phyloP scores from a whole-genome alignment of 73 alveolate species.

The Tetrahymena elliotti region DNA sequence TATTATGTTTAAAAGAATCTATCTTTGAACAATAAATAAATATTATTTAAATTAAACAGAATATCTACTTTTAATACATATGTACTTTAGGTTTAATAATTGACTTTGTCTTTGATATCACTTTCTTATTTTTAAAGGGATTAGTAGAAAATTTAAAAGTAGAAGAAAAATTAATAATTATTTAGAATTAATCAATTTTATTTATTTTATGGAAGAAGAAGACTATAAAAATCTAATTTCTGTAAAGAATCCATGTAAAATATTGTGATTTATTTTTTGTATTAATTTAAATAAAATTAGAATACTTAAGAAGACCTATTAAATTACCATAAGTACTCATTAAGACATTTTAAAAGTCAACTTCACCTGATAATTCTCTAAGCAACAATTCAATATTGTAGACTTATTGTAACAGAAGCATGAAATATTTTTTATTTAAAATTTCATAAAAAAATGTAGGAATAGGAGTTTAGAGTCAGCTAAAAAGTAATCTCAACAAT shows the following conservation, averaged over 20 bases:
- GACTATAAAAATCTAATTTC: neutral
- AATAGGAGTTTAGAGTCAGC: neutral
- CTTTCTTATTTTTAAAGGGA: neutral
- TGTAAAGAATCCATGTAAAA: neutral
- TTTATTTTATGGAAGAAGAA: neutral
- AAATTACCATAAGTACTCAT: neutral
- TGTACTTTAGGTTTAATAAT: neutral
- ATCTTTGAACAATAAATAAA: no score
- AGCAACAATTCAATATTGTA: neutral
- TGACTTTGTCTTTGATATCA: no score
- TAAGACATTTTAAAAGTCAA: neutral
- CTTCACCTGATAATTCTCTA: neutral
- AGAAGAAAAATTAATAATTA: neutral
- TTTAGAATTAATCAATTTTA: neutral
- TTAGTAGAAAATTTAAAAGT: neutral
- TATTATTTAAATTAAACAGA: no score
- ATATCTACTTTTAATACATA: no score
- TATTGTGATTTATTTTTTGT: neutral
- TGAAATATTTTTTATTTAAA: neutral
- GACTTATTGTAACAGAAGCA: neutral
- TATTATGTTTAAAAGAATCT: no score
- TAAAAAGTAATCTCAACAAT: neutral
- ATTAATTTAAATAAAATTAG: no score
- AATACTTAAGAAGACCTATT: neutral
- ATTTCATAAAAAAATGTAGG: neutral